Evolutionary conservation across 805 yeast species (phyloP), one percentile per base, ranked within the genome.

Genomic region (Wickerhamiella galacta): DNA sequence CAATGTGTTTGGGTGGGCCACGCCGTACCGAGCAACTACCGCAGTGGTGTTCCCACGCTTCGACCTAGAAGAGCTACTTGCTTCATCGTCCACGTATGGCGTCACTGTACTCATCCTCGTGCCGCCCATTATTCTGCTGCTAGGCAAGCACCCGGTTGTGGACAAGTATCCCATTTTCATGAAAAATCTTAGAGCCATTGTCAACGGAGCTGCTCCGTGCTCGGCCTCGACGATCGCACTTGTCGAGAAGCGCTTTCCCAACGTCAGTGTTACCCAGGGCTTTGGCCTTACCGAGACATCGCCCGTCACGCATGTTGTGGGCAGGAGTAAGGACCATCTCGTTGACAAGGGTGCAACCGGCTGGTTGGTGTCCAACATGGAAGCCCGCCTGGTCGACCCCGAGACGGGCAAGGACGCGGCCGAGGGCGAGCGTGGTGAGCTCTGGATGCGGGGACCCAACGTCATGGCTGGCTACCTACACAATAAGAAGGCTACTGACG

Each of bases 261-360:
- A 31, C 3, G 25, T 36, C 14, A 1, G n/a, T n/a, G 16, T 42
- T 35, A 9, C 40, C 33, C 45, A 52, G 34, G 51, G 46, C 16
- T 46, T 42, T 25, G 79, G 80, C 3, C 54, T 70, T 39, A 72
- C 79, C 4, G 82, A 74, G 50, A 60, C 74, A 11, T 66, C 72
- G 45, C 78, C 76, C 2, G 75, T 74, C 3, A 46, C 65, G 33
- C 56, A 42, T 36, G 70, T 64, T 28, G 39, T 53, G 21, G 46
- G 53, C 26, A 36, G 43, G 10, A 62, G 62, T 17, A 54, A 62
- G 16, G 55, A 61, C 40, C 72, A 72, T 4, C 53, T 70, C 2
- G 53, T 66, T n/a, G 57, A 65, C 22, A 54, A 60, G 38, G 72
- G 70, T 4, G 54, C 72, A 2, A 56, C 68, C n/a, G 64, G 69